Base-by-base conservation (phyloP, 2,329 filamentous ascomycete genomes). In the Pyrenochaeta sp. region DNA sequence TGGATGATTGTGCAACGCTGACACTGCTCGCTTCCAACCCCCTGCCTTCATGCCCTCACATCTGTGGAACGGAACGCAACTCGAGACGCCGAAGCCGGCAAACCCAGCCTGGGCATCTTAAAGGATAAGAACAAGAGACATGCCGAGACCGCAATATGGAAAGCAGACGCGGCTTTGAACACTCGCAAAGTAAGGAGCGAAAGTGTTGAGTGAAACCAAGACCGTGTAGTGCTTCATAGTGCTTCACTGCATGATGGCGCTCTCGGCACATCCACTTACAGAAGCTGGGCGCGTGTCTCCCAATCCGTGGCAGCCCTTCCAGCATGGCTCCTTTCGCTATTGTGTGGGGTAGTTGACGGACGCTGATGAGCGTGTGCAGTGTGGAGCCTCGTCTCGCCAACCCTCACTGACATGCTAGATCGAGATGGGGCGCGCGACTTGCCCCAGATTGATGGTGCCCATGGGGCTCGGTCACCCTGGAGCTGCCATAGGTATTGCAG, bases 201-300 rank as follows among this genome's bases (percentile, higher is more conserved):
- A 7, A 29, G 6, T 37, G 31, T 20, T 43, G 46, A 49, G 37
- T 2, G 35, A 29, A 4, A 46, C 44, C 45, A 56, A 51, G 48
- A 37, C 37, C 27, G 37, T 21, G 45, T 15, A 30, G 36, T 41
- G 37, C 49, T 56, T 43, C 45, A 53, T 17, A 47, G 45, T 54
- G 50, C 46, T 53, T 57, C 54, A 54, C 52, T n/a, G 33, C 53
- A 52, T 52, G 35, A 36, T 14, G 32, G 45, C 45, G 45, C 36
- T 45, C 45, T 42, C 36, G 39, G 51, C 51, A 27, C 7, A 12
- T 45, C 15, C 31, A 9, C 7, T 29, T 4, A 15, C 17, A 37
- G 15, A 21, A 21, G 35, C 11, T 10, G 14, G 15, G 33, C 31
- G 50, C 39, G 31, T 7, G 46, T 18, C 17, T 32, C 30, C n/a